Percentiles rank a stretch among this genome's conserved stretches.
Conservation (phyloP, 2,329 filamentous ascomycete species). For the Colletotrichum lupini region DNA sequence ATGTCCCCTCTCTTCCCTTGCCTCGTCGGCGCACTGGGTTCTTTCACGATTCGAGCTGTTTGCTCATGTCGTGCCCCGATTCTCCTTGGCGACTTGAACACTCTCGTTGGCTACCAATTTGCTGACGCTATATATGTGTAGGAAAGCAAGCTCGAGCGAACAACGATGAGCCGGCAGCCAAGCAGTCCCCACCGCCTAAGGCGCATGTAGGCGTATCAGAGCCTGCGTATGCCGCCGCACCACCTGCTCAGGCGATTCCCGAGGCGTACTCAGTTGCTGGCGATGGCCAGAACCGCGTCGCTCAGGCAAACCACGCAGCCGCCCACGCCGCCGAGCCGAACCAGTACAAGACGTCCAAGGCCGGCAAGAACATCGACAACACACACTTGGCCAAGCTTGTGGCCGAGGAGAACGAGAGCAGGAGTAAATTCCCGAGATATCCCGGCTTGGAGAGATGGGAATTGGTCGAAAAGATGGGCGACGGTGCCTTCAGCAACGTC, state of each 20-base stretch:
- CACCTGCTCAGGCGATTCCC: constrained; percentile 58
- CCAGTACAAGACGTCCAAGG: constrained; percentile 59
- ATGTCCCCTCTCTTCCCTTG: constrained; percentile 23
- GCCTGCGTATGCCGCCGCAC: constrained; percentile 48
- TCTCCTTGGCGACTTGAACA: constrained; percentile 37
- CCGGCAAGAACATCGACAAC: constrained; percentile 59
- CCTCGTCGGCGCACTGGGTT: not conserved
- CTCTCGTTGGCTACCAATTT: not conserved
- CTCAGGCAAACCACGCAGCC: constrained; percentile 74
- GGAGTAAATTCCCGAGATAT: constrained; percentile 84
- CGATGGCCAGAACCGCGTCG: constrained; percentile 73
- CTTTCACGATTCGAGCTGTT: not conserved
- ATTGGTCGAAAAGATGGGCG: constrained; percentile 96
- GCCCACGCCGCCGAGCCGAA: constrained; percentile 71
- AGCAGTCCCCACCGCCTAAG: constrained; percentile 59
- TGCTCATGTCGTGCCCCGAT: too few relatives aligned
- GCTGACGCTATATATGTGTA: constrained; percentile 42
- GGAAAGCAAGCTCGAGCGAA: constrained; percentile 88
- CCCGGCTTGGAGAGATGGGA: constrained; percentile 88
- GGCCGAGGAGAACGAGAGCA: constrained; percentile 89
- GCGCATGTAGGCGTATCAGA: constrained; percentile 69
- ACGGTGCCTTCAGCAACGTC: constrained; percentile 98
- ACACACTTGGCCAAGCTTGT: constrained; percentile 86
- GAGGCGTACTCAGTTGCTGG: constrained; percentile 71
- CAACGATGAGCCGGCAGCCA: constrained; percentile 62